Evolutionary conservation across 768 basidiomycete species (phyloP), one percentile per base, ranked within the genome.

Genomic region (Suillus subalutaceus): DNA sequence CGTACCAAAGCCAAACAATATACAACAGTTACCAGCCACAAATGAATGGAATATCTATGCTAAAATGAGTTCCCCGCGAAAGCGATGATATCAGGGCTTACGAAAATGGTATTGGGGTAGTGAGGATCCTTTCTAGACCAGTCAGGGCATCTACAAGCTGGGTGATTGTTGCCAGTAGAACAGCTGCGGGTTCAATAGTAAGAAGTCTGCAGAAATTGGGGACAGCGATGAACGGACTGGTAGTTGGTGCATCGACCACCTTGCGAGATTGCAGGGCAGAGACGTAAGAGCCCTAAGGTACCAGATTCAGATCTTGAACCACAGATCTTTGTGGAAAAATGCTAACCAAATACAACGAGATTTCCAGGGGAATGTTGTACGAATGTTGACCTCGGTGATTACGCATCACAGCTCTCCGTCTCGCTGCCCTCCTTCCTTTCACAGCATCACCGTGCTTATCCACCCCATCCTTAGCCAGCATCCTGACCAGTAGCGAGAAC

Each of bases 81-180:
- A 41, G 32, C 8, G 4, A 44, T 26, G 15, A 32, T 32, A 10
- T 23, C 30, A 55, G 3, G 6, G 76, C 84, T 50, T 69, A 90
- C 85, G 89, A 91, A 77, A 90, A 91, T 12, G 90, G 91, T 55
- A 92, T 90, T 4, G 90, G 90, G 1, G 90, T 90, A 0, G 90
- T 91, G 6, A 92, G 80, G 67, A 91, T 90, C 50, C 91, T 80
- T 71, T 92, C 90, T 1, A 92, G 79, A 5, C 88, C 88, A 13
- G 90, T 90, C 58, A 92, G 77, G 37, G 86, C 83, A 64, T 91
- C 89, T 4, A 88, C 86, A 26, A 90, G 82, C 66, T 83, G 81
- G 69, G 82, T 85, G 10, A 91, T 73, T 5, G 87, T 73, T 2
- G 67, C 72, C 0, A 88, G 63, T 20, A 91, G 78, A 15, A 73